Evolutionary conservation across 1,139 yeast genomes (phyloP), one percentile per base, ranked within the genome.

Genomic region (Yamadazyma mexicana): DNA sequence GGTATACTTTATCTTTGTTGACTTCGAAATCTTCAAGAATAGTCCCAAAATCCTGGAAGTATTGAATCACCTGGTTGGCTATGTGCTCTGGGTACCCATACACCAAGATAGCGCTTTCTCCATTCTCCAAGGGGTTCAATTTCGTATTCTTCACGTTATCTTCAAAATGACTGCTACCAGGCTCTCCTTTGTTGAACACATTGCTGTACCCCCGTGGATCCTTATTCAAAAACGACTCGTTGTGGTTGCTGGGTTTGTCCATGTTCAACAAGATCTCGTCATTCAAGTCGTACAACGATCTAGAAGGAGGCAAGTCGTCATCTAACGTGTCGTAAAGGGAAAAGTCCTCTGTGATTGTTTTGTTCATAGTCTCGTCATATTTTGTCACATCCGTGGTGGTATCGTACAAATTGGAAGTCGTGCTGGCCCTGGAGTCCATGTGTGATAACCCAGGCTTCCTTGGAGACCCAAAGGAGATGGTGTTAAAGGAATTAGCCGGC

Each of bases 41-140:
- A 20, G 72, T 75, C 16, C 98, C 98, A 58, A 83, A 88, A 49
- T 84, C 84, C 32, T 83, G 73, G 55, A 91, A 92, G 59, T 83
- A 87, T 38, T 78, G 77, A 34, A 92, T 75, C 1, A 92, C 79
- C 31, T 77, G 75, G 34, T 75, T 73, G 4, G 94, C 79, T 48
- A 83, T 69, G 3, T 79, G 71, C 52, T 91, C 92, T 1, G 95
- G 89, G 59, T 87, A 91, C 1, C 98, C 98, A 62, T 87, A 89
- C 10, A 91, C 88, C 31, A 89, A 65, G 1, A 92, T 86, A 0
- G 95, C 87, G 34, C 80, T 69, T 44, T 80, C 87, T 24, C 63
- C 61, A 38, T 59, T 50, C 34, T 50, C 47, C 42, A 61, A 47
- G 9, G 66, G 59, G 42, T 58, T 59, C 14, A 47, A 40, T 15